Evolutionary conservation across 2,329 filamentous ascomycete genomes (phyloP), one percentile per base, ranked within the genome.

Genomic region (Arthrobotrys sinensis): DNA sequence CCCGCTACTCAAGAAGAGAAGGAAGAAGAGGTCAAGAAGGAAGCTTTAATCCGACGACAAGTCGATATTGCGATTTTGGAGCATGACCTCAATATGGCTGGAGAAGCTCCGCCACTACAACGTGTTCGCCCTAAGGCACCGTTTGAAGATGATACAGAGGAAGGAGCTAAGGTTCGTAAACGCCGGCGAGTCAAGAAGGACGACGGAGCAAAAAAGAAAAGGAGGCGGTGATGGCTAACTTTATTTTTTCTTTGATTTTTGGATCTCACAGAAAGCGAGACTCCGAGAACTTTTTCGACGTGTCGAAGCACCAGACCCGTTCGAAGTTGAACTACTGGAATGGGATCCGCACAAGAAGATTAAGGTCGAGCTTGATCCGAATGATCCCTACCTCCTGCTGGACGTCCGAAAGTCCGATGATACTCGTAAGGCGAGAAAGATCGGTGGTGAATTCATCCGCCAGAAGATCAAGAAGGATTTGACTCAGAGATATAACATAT

Each of bases 401-500:
- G 93, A 97, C 82, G 90, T 94, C 50, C 88, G 90, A 55, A 90
- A 93, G 52, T 87, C 89, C 6, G 80, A 82, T 48, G 81, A 16
- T 89, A 91, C 80, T 87, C 88, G 32, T 87, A 88, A 10, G 85
- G 88, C 16, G 92, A 92, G 83, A 89, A 90, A 71, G 86, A 85
- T 75, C 34, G 84, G 84, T 62, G 85, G 87, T 64, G 90, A 90
- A 79, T 87, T 89, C 80, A 91, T 89, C 84, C 90, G 88, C 79
- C 90, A 90, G 86, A 77, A 71, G 62, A 90, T 89, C 6, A 91
- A 89, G 71, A 92, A 91, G 68, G 90, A 93, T 70, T 88, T 97
- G 40, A 89, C 89, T 43, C 89, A 91, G 81, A 91, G 95, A 48
- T 99, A 97, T 87, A 98, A 98, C 83, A 92, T 96, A 75, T 97